Evolutionary conservation across 1,284 basidiomycete species (phyloP).

Genomic region (Marasmius sp.): DNA sequence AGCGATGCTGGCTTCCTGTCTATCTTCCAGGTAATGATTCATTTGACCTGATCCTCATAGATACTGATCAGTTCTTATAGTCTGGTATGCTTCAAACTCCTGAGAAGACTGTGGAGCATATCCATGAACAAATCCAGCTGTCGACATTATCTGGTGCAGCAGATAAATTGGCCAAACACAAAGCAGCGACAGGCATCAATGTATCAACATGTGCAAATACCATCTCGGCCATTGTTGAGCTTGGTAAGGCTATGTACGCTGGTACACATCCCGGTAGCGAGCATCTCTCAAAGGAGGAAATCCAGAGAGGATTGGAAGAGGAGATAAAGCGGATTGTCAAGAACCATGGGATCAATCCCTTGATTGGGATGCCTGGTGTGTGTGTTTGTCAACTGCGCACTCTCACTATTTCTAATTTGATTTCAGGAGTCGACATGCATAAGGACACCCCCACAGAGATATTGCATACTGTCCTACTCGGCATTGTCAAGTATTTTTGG

Average conservation of each 20-base stretch:
- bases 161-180: constrained; percentile 26
- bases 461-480: constrained; percentile 35
- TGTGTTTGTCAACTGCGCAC: too few relatives aligned
- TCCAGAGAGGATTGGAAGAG: not conserved
- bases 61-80: not conserved
- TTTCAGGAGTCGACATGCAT: constrained; percentile 27
- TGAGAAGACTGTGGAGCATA: not conserved
- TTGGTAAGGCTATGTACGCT: constrained; percentile 13
- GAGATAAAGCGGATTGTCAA: not conserved
- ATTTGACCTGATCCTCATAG: constrained; percentile 12
- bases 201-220: not conserved
- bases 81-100: not conserved
- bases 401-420: not conserved
- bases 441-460: constrained; percentile 36
- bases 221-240: constrained; percentile 7
- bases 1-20: constrained; percentile 19
- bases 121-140: not conserved
- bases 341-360: not conserved
- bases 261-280: not conserved
- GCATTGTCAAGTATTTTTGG: constrained; percentile 36
- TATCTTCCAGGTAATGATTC: not conserved
- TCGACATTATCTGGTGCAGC: constrained; percentile 24
- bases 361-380: not conserved
- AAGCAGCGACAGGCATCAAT: constrained; percentile 25
- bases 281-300: not conserved